These are phyloP conservation scores for Daldinia sp. DNA, from an alignment of 2,329 filamentous ascomycete species.

Conservation along the genomic window DNA sequence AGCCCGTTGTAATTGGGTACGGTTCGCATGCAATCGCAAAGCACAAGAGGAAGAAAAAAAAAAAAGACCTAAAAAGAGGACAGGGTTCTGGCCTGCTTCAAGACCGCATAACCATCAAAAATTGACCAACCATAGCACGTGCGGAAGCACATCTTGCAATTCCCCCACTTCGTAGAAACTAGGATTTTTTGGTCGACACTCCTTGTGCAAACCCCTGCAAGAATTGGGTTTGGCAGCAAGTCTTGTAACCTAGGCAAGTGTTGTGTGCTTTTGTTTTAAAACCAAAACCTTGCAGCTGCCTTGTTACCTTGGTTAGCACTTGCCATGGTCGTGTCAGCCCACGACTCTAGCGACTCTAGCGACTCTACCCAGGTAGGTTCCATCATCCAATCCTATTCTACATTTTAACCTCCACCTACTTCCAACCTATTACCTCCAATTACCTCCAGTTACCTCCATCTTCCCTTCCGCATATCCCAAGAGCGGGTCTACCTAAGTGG, in stretches of 20 bases:
- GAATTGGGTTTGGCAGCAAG: constrained; percentile 6
- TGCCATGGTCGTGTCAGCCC: constrained; percentile 45
- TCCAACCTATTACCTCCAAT: too few species aligned
- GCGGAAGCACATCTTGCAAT: constrained; percentile 12
- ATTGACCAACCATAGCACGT: constrained; percentile 22
- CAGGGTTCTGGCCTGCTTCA: constrained; percentile 21
- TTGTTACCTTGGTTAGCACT: too few species aligned
- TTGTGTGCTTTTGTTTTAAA: too few species aligned
- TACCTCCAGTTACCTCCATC: too few species aligned
- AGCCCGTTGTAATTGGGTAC: constrained; percentile 20
- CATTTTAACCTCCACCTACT: constrained; percentile 23
- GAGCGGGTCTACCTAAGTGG: constrained; percentile 37
- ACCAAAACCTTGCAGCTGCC: constrained; percentile 22
- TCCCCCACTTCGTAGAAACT: constrained; percentile 27
- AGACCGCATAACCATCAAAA: constrained; percentile 16
- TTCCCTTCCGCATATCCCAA: constrained; percentile 26
- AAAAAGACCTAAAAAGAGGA: constrained; percentile 2
- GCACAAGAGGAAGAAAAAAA: neutral
- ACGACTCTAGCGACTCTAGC: too few species aligned
- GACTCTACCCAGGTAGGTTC: too few species aligned
- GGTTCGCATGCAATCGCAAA: neutral
- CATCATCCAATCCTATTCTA: constrained; percentile 44
- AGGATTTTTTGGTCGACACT: constrained; percentile 33
- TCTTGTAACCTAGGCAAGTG: too few species aligned
- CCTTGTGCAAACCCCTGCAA: constrained; percentile 28